Evolutionary conservation across 2,329 filamentous ascomycete species (phyloP), one percentile per base, ranked within the genome.

Genomic region (Monosporascus sp.): DNA sequence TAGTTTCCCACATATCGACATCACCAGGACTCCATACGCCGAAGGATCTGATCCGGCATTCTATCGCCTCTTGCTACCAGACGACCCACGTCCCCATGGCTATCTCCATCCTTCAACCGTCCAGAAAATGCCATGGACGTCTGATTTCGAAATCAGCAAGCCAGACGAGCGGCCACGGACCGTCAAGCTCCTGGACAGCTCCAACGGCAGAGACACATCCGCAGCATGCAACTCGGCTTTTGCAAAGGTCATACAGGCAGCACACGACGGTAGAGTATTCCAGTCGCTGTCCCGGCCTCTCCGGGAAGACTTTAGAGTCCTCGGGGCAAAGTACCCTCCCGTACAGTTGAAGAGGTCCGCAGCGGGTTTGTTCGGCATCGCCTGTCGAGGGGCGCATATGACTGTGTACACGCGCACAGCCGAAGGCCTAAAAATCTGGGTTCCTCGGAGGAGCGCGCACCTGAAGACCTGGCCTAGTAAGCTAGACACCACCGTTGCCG

Each of bases 401-500:
- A 87, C 82, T 1, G 80, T 77, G 2, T 87, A 83, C 60, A 75
- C 78, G 11, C 54, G 57, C 15, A 39, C 53, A 0, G 7, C 14
- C 60, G 70, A 27, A 71, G 69, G 65, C 7, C 39, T 87, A 50
- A 81, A 79, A 63, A 77, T 91, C 25, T 91, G 88, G 88, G 76
- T 88, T 0, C 85, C 88, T 2, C 73, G 83, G 27, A 76, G 88
- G 4, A 78, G 83, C 20, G 72, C 70, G 44, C 80, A 74, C 14
- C 87, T 89, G 65, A 77, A 83, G 62, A 90, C 87, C 0, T 90
- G 88, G 62, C 82, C 82, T 0, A 79, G 82, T 1, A 83, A 86
- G 77, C 74, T 90, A 56, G 88, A 92, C 65, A 89, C 88, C 60
- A 86, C 85, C 3, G 88, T 90, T 7, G 88, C 86, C 0, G 88